phyloP scores from a whole-genome alignment of 371 early-diverging fungal species.

The Apophysomyces variabilis region DNA sequence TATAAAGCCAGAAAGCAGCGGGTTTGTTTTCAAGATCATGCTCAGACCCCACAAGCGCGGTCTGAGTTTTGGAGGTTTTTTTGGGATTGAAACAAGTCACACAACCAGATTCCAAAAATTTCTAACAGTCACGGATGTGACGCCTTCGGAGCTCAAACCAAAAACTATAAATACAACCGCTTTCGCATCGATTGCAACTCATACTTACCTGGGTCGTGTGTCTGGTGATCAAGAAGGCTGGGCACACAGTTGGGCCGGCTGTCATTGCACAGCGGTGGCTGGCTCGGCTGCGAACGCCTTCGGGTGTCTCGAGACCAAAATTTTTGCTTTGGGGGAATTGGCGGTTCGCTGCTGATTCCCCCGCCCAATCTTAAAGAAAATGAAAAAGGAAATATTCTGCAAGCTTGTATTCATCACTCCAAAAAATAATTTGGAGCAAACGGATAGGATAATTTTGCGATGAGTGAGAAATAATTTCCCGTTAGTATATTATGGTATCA shows the following conservation, averaged over 20 bases:
- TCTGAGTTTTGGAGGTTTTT: no score
- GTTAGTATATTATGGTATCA: no score
- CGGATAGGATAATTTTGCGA: no score
- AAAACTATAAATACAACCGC: slow-evolving; percentile 35
- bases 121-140: no score
- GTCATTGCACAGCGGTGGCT: slow-evolving; percentile 52
- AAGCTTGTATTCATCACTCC: fast-evolving
- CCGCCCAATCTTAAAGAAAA: slow-evolving; percentile 36
- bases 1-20: no score
- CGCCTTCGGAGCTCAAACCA: neutral
- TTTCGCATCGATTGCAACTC: slow-evolving; percentile 21
- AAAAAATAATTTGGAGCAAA: no score
- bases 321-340: slow-evolving; percentile 52
- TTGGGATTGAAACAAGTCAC: no score
- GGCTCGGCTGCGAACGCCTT: slow-evolving; percentile 48
- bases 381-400: slow-evolving; percentile 20
- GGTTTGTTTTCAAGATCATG: no score
- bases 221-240: slow-evolving; percentile 48
- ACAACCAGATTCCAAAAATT: no score
- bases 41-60: no score
- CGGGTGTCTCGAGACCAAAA: slow-evolving; percentile 57
- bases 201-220: slow-evolving; percentile 60
- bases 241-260: slow-evolving; percentile 38
- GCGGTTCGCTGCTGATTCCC: slow-evolving; percentile 45
- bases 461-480: no score